A percentile compares a stretch with the other conserved stretches of the same genome.
These are phyloP conservation scores for Yarrowia sp. DNA, from an alignment of 805 yeast genomes.

Conservation along the genomic window DNA sequence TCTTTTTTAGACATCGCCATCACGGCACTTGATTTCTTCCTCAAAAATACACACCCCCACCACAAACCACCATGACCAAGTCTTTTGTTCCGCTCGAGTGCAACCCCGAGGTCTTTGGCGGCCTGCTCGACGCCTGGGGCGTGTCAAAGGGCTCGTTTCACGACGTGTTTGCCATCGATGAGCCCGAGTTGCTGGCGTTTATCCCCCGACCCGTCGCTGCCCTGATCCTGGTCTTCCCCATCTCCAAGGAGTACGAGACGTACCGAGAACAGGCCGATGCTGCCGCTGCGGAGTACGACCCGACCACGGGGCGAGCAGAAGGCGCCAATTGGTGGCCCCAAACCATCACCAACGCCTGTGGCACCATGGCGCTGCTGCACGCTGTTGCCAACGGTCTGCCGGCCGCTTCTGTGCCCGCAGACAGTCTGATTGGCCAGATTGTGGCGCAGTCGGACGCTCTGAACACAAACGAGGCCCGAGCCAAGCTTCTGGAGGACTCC, in stretches of 20 bases:
- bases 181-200: slow-evolving; percentile 78
- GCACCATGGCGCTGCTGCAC: slow-evolving; percentile 86
- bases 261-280: slow-evolving; percentile 56
- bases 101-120: slow-evolving; percentile 82
- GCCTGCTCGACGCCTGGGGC: slow-evolving; percentile 72
- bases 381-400: slow-evolving; percentile 54
- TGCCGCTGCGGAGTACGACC: slow-evolving; percentile 48
- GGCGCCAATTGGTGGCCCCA: slow-evolving; percentile 80
- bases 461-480: slow-evolving; percentile 51
- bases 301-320: slow-evolving; percentile 44
- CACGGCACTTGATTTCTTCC: background rate
- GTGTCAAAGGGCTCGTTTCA: slow-evolving; percentile 66
- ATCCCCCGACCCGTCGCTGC: slow-evolving; percentile 83
- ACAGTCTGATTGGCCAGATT: slow-evolving; percentile 47
- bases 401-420: slow-evolving; percentile 45
- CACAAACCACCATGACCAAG: slow-evolving; percentile 40
- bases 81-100: slow-evolving; percentile 82
- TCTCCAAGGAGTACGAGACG: slow-evolving; percentile 66
- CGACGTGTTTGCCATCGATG: slow-evolving; percentile 86
- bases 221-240: slow-evolving; percentile 81
- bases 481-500: slow-evolving; percentile 56
- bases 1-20: slow-evolving; percentile 25
- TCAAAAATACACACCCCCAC: background rate
- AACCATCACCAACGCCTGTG: slow-evolving; percentile 88
- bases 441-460: slow-evolving; percentile 46